Percentiles rank a stretch among this genome's conserved stretches.
Conservation (phyloP, 2,329 filamentous ascomycete genomes). For the Triangularia setosa region DNA sequence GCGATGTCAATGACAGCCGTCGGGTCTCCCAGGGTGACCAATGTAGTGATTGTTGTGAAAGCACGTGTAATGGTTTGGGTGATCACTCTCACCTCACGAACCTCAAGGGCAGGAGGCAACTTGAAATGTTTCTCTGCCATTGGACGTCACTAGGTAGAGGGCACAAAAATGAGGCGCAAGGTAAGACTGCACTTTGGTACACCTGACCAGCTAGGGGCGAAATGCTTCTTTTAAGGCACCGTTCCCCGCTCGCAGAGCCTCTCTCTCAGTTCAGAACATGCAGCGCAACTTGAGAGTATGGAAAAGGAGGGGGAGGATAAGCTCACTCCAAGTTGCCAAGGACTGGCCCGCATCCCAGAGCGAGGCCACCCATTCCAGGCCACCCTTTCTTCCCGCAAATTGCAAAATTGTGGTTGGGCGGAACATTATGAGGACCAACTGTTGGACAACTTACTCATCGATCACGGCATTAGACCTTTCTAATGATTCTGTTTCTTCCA, state of each 20-base stretch:
- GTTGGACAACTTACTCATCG: not conserved
- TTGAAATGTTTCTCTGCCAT: not conserved
- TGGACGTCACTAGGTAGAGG: not conserved
- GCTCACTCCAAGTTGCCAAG: not conserved
- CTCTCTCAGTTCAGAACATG: not conserved
- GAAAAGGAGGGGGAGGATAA: not conserved
- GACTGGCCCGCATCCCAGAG: not conserved
- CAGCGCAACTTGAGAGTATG: not conserved
- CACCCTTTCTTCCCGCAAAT: not conserved
- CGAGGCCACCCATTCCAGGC: not conserved
- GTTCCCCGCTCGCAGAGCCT: not conserved
- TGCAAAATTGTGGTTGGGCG: not conserved
- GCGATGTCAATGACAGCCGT: not conserved
- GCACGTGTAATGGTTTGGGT: slow-evolving; percentile 36
- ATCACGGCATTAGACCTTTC: not conserved
- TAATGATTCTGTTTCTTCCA: not conserved
- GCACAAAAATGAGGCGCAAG: not conserved
- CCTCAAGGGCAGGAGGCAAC: not conserved
- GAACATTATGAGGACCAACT: not conserved
- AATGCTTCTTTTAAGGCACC: not conserved
- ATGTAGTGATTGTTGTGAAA: slow-evolving; percentile 36
- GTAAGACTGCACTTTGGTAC: not conserved
- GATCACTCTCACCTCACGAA: slow-evolving; percentile 27
- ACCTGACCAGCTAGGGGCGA: not conserved
- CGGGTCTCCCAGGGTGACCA: slow-evolving; percentile 31